Conservation (phyloP, 352 stramenopile genomes). For the Phytophthora europaea region DNA sequence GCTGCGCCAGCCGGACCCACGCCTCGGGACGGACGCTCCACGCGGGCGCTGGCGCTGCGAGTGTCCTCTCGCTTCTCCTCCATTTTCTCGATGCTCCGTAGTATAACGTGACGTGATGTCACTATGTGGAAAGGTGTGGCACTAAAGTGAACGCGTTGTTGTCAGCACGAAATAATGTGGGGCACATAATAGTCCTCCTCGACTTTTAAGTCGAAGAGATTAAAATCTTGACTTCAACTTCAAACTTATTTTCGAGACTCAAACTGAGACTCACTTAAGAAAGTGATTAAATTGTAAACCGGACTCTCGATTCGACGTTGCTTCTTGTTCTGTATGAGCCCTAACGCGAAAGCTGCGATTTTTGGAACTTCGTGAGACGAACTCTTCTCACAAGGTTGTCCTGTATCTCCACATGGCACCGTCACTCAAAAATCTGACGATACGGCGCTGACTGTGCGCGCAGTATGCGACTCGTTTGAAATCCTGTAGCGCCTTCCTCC, state of each 20-base stretch:
- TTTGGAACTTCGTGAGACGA: too few species aligned
- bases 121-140: background rate
- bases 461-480: background rate
- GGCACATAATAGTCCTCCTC: background rate
- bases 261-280: too few species aligned
- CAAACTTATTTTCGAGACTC: background rate
- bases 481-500: background rate
- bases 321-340: too few species aligned
- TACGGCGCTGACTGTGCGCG: background rate
- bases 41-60: conserved; percentile 4
- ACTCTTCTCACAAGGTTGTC: too few species aligned
- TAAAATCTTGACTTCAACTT: background rate
- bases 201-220: too few species aligned
- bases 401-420: background rate
- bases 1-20: conserved; percentile 33
- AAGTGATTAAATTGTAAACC: too few species aligned
- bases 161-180: background rate
- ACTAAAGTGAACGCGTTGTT: background rate
- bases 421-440: background rate
- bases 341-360: too few species aligned
- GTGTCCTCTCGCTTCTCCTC: conserved; percentile 41
- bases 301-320: too few species aligned
- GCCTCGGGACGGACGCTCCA: conserved; percentile 42
- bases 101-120: background rate
- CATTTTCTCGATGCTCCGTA: conserved; percentile 33